A percentile compares a stretch with the other conserved stretches of the same genome.
Evolutionary conservation across 2,329 filamentous ascomycete genomes (phyloP).

Genomic region (Chaetomium strumarium): DNA sequence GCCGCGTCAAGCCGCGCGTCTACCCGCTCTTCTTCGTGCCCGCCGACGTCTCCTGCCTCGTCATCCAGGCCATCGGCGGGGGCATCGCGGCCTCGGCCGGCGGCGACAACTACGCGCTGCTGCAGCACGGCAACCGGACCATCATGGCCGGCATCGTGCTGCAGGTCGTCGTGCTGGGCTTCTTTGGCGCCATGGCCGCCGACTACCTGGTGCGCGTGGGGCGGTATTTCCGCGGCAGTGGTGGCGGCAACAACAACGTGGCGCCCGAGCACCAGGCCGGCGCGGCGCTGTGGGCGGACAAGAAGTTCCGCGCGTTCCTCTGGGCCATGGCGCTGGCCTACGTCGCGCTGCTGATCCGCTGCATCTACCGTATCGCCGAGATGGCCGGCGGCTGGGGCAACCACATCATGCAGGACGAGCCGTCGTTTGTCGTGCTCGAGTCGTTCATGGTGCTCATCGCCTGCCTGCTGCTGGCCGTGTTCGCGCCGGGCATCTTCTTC

Average conservation of each 20-base stretch:
- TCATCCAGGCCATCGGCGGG: constrained; percentile 55
- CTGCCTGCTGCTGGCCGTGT: constrained; percentile 44
- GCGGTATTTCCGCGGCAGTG: constrained; percentile 32
- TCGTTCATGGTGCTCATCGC: constrained; percentile 47
- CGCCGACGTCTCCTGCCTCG: constrained; percentile 52
- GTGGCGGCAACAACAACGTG: constrained; percentile 20
- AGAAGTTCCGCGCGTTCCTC: constrained; percentile 38
- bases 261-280: constrained; percentile 22
- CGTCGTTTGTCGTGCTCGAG: constrained; percentile 40
- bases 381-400: constrained; percentile 63
- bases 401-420: constrained; percentile 57
- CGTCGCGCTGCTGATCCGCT: constrained; percentile 40
- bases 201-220: constrained; percentile 42
- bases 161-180: constrained; percentile 45
- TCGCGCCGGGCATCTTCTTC: constrained; percentile 52
- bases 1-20: constrained; percentile 43
- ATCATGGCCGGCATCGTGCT: constrained; percentile 52
- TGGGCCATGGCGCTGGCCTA: constrained; percentile 42
- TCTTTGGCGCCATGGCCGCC: constrained; percentile 39
- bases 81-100: constrained; percentile 47
- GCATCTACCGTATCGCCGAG: constrained; percentile 55
- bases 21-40: constrained; percentile 54
- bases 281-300: constrained; percentile 37
- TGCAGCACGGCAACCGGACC: constrained; percentile 42
- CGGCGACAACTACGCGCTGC: constrained; percentile 32